Evolutionary conservation across 257 asterid species (phyloP).

Genomic region (Voacanga thouarsii): DNA sequence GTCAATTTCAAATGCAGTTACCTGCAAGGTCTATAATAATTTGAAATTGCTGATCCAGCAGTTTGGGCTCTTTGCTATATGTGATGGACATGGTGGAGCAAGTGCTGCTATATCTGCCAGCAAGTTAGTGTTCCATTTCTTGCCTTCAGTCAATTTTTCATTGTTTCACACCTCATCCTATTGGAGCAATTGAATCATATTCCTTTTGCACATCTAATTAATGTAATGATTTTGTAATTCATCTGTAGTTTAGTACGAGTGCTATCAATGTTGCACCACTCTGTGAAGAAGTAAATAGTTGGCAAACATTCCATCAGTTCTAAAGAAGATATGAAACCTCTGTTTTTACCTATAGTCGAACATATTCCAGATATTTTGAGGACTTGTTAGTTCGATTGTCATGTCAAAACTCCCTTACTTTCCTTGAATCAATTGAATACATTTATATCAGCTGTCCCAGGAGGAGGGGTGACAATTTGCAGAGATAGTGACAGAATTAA

Average conservation of each 20-base stretch:
- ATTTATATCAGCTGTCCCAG: neutral
- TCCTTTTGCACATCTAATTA: neutral
- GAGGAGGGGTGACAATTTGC: neutral
- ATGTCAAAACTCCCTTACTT: neutral
- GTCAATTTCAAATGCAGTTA: slow-evolving; percentile 11
- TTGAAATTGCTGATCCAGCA: slow-evolving; percentile 33
- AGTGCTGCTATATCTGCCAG: slow-evolving; percentile 82
- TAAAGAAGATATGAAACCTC: neutral
- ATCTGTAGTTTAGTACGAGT: neutral
- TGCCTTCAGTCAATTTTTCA: slow-evolving; percentile 19
- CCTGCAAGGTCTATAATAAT: slow-evolving; percentile 18
- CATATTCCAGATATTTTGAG: neutral
- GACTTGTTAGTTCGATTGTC: too few species aligned
- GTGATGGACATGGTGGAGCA: slow-evolving; percentile 95
- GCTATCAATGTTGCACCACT: neutral
- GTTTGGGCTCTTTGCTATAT: slow-evolving; percentile 86
- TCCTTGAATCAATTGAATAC: neutral
- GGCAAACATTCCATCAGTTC: neutral
- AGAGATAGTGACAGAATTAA: too few species aligned
- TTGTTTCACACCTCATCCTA: slow-evolving; percentile 4
- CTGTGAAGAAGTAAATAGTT: neutral
- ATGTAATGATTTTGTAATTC: neutral
- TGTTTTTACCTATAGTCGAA: neutral
- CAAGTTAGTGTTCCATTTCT: slow-evolving; percentile 64
- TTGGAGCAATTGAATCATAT: neutral